These are phyloP conservation scores for Penicillium pulvis DNA, from an alignment of 495 filamentous ascomycete genomes.

Conservation along the genomic window DNA sequence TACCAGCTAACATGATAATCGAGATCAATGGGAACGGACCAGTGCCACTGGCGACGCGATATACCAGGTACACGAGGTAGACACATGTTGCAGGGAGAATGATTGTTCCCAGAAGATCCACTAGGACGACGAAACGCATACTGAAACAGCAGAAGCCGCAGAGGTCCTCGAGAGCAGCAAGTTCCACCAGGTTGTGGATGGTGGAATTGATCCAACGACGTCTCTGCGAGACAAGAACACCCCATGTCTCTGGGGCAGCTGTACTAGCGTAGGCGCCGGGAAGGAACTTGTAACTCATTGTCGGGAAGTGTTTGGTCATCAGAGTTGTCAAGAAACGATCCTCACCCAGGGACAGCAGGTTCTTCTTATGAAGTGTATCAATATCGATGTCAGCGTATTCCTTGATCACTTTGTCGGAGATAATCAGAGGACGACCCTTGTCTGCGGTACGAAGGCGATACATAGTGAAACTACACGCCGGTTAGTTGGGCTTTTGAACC, in stretches of 20 bases:
- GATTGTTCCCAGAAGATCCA: conserved; percentile 91
- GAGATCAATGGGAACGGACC: conserved; percentile 86
- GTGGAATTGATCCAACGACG: conserved; percentile 99
- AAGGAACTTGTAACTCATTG: conserved; percentile 95
- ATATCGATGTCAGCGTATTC: conserved; percentile 88
- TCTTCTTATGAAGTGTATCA: conserved; percentile 98
- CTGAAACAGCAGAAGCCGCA: conserved; percentile 99
- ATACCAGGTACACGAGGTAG: conserved; percentile 90
- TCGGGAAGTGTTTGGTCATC: conserved; percentile 96
- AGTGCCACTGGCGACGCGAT: conserved; percentile 66
- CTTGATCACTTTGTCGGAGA: conserved; percentile 79
- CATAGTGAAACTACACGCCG: conserved; percentile 83
- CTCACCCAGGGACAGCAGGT: conserved; percentile 89
- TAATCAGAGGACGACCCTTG: conserved; percentile 87
- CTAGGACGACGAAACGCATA: conserved; percentile 96
- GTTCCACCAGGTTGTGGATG: conserved; percentile 89
- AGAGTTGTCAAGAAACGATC: conserved; percentile 97
- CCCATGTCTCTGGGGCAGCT: conserved; percentile 91
- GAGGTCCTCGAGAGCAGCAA: conserved; percentile 84
- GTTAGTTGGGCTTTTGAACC: conserved; percentile 17
- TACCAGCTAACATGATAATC: conserved; percentile 80
- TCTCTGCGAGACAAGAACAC: conserved; percentile 88
- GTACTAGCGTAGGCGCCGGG: conserved; percentile 90
- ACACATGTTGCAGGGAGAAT: conserved; percentile 89
- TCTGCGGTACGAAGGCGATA: conserved; percentile 94